Evolutionary conservation across 2,329 filamentous ascomycete genomes (phyloP), one percentile per base, ranked within the genome.

Genomic region (Colletotrichum echinochloae): DNA sequence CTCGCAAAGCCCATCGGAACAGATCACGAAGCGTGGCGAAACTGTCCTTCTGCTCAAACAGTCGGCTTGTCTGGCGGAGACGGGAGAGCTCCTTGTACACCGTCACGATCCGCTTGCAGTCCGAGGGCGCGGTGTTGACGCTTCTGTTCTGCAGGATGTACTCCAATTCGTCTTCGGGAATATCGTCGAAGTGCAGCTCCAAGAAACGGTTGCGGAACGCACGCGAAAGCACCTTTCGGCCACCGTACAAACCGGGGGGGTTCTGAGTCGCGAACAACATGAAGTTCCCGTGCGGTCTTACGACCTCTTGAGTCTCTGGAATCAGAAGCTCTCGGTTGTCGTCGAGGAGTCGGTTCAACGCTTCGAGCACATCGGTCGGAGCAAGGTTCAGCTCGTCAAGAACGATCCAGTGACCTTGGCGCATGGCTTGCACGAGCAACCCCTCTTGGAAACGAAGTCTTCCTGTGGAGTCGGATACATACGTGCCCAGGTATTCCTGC

Each of bases 181-280:
- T 99, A 77, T 99, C 97, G 75, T 98, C 96, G 76, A 97, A 98
- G 80, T 99, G 96, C 5, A 99, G 85, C 80, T 99, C 96, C 4
- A 99, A 87, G 76, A 99, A 99, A 76, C 96, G 90, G 79, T 99
- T 99, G 65, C 97, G 90, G 81, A 99, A 99, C 1, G 96, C 96
- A 51, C 97, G 89, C 1, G 96, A 98, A 9, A 99, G 85, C 0
- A 94, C 90, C 78, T 99, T 99, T 75, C 96, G 89, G 20, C 96
- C 96, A 69, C 97, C 97, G 76, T 99, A 99, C 1, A 99, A 83
- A 44, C 96, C 96, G 28, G 97, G 92, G 0, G 96, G 96, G 75
- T 99, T 99, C 78, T 99, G 96, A 0, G 96, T 99, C 1, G 96
- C 96, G 77, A 99, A 99, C 0, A 99, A 88, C 89, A 98, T 97